Evolutionary conservation across 2,329 filamentous ascomycete genomes (phyloP).

Genomic region (Neophaeococcomyces mojaviensis): DNA sequence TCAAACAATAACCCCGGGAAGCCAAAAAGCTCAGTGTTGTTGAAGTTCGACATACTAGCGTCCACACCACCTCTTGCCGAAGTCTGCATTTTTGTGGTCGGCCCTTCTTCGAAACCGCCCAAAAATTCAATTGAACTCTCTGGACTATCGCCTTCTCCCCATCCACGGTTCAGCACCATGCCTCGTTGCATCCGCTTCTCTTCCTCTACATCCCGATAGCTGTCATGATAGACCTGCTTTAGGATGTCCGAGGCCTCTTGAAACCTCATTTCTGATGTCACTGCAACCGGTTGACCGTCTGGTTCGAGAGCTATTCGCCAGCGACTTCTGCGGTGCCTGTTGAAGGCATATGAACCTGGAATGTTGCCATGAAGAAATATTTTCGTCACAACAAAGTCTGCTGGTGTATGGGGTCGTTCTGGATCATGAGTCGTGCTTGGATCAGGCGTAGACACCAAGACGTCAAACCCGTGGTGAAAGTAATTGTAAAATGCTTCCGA

Average conservation of each 20-base stretch:
- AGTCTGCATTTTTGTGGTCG: slow-evolving; percentile 25
- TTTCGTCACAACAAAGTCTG: slow-evolving; percentile 78
- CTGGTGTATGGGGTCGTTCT: slow-evolving; percentile 8
- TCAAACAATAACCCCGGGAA: slow-evolving; percentile 94
- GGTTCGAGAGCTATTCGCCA: slow-evolving; percentile 61
- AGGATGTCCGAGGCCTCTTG: slow-evolving; percentile 62
- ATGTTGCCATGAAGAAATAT: slow-evolving; percentile 91
- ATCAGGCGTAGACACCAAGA: slow-evolving; percentile 74
- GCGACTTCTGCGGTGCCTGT: slow-evolving; percentile 79
- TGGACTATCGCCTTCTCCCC: slow-evolving; percentile 84
- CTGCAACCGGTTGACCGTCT: slow-evolving; percentile 26
- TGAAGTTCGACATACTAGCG: slow-evolving; percentile 40
- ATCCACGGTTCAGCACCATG: slow-evolving; percentile 86
- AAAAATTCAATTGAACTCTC: slow-evolving; percentile 81
- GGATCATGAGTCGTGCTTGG: slow-evolving; percentile 56
- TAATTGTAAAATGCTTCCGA: slow-evolving; percentile 86
- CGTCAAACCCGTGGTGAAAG: slow-evolving; percentile 89
- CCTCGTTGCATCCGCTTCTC: slow-evolving; percentile 47
- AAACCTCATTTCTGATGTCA: slow-evolving; percentile 73
- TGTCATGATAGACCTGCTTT: slow-evolving; percentile 61
- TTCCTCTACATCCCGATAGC: slow-evolving; percentile 51
- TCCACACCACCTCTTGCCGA: slow-evolving; percentile 39
- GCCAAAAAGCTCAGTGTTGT: slow-evolving; percentile 79
- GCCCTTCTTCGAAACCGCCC: slow-evolving; percentile 76
- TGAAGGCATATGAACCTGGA: slow-evolving; percentile 93